Conservation (phyloP, 495 filamentous ascomycete species). For the Chaetomium tenue region DNA sequence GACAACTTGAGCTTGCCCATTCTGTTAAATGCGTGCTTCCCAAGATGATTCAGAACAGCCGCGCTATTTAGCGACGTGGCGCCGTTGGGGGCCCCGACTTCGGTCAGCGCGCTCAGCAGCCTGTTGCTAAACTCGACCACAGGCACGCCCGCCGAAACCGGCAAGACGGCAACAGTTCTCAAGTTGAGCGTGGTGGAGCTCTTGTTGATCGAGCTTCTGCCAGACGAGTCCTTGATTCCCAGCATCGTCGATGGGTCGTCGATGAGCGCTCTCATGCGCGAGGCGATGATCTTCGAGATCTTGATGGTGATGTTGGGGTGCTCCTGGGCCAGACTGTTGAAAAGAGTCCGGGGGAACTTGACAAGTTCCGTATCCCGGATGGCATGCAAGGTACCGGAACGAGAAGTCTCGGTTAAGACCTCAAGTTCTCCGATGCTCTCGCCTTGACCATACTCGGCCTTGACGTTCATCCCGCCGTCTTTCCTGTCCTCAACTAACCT, state of each 20-base stretch:
- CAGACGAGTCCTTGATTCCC: constrained; percentile 44
- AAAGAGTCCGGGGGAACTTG: constrained; percentile 91
- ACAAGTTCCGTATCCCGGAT: constrained; percentile 96
- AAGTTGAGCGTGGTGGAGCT: constrained; percentile 87
- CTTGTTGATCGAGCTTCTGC: constrained; percentile 60
- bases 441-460: constrained; percentile 92
- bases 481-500: constrained; percentile 73
- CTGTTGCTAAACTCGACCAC: constrained; percentile 92
- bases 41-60: constrained; percentile 89
- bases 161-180: constrained; percentile 86
- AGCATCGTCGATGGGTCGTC: constrained; percentile 62
- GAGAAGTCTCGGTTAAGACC: constrained; percentile 88
- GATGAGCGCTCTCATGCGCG: constrained; percentile 84
- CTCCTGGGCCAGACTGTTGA: constrained; percentile 95
- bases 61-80: constrained; percentile 92
- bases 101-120: constrained; percentile 79
- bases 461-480: constrained; percentile 79
- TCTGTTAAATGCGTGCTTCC: constrained; percentile 90
- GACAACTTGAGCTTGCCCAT: constrained; percentile 97
- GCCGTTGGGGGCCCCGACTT: constrained; percentile 84
- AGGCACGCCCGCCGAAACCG: constrained; percentile 86
- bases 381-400: constrained; percentile 87
- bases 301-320: constrained; percentile 98
- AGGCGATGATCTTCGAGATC: constrained; percentile 97
- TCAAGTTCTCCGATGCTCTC: constrained; percentile 97